A percentile compares a stretch with the other conserved stretches of the same genome.
Evolutionary conservation across 1,284 basidiomycete species (phyloP).

Genomic region (Paramarasmius palmivorus): DNA sequence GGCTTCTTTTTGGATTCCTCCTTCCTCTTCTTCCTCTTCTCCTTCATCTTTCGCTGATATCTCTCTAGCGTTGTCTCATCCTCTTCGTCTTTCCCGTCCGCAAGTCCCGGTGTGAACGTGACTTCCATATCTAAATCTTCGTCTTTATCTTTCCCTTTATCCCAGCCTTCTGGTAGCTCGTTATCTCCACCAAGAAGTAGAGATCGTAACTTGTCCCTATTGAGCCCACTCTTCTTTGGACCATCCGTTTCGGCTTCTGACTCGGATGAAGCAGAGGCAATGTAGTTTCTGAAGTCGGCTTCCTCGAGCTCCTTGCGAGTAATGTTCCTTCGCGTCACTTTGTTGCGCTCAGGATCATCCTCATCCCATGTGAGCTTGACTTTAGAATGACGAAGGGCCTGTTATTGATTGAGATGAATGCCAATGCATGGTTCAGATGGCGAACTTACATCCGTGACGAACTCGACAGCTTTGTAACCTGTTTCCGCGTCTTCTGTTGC

Average conservation of each 20-base stretch:
- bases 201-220: slow-evolving; percentile 67
- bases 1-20: slow-evolving; percentile 54
- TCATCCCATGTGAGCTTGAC: slow-evolving; percentile 99
- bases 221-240: slow-evolving; percentile 40
- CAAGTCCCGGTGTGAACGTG: slow-evolving; percentile 87
- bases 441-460: slow-evolving; percentile 83
- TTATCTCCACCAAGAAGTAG: slow-evolving; percentile 71
- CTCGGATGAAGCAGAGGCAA: slow-evolving; percentile 74
- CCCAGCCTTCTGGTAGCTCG: slow-evolving; percentile 83
- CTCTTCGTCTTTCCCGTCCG: slow-evolving; percentile 48
- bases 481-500: slow-evolving; percentile 69
- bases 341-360: slow-evolving; percentile 89
- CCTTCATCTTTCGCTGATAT: slow-evolving; percentile 86
- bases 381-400: slow-evolving; percentile 98
- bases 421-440: slow-evolving; percentile 10
- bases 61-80: slow-evolving; percentile 83
- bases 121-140: slow-evolving; percentile 84
- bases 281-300: slow-evolving; percentile 81
- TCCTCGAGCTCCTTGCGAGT: slow-evolving; percentile 87
- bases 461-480: slow-evolving; percentile 82
- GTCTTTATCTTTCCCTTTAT: slow-evolving; percentile 34
- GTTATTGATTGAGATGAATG: not conserved
- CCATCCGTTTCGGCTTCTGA: slow-evolving; percentile 49
- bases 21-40: slow-evolving; percentile 82
- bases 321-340: slow-evolving; percentile 77